A percentile compares a stretch with the other conserved stretches of the same genome.
Conservation (phyloP, 129 eudicot genomes). For the Flaveria trinervia region DNA sequence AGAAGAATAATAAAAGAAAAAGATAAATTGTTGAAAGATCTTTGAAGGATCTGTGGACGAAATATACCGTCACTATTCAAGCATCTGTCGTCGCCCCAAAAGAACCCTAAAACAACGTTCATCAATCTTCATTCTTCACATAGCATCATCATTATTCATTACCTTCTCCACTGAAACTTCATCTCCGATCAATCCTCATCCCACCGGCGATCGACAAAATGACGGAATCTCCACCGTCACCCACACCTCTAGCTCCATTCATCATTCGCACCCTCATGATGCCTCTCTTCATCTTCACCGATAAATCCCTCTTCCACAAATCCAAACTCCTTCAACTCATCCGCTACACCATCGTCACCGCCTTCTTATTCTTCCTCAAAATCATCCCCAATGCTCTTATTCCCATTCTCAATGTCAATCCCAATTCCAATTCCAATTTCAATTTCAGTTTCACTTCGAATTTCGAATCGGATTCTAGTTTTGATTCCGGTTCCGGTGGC, state of each 20-base stretch:
- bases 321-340: conserved; percentile 43
- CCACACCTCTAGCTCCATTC: conserved; percentile 48
- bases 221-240: conserved; percentile 36
- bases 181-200: neutral
- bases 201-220: neutral
- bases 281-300: conserved; percentile 45
- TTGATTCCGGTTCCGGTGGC: neutral
- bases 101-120: neutral
- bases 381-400: conserved; percentile 26
- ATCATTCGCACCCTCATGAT: conserved; percentile 48
- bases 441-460: too few relatives aligned
- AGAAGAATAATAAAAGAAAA: too few relatives aligned
- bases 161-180: neutral
- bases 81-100: too few relatives aligned
- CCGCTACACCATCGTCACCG: conserved; percentile 42
- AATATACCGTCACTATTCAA: neutral
- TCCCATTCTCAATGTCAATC: too few relatives aligned
- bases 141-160: neutral
- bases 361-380: conserved; percentile 48
- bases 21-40: too few relatives aligned
- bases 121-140: neutral
- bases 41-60: too few relatives aligned
- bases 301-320: conserved; percentile 45
- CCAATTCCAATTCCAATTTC: too few relatives aligned
- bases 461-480: neutral